Evolutionary conservation across 495 filamentous ascomycete species (phyloP).

Genomic region (Terfezia boudieri): DNA sequence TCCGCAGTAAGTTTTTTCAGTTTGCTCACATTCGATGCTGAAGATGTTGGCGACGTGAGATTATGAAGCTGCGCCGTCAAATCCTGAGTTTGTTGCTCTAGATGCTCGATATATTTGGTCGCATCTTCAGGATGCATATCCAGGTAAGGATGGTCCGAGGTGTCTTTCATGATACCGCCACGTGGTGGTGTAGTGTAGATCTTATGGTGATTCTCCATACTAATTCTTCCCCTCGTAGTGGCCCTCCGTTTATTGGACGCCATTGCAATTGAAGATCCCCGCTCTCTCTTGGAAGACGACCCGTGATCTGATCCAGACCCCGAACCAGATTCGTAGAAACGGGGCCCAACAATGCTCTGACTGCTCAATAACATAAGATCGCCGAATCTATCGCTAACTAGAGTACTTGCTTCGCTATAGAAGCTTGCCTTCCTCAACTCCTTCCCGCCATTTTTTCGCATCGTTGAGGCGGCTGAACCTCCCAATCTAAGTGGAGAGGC

Average conservation of each 20-base stretch:
- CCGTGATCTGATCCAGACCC: background rate
- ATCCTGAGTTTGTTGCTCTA: constrained; percentile 26
- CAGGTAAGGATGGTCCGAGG: background rate
- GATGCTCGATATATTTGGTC: constrained; percentile 28
- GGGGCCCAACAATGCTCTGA: background rate
- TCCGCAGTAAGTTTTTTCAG: constrained; percentile 21
- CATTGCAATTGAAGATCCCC: constrained; percentile 1
- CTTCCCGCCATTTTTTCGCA: too few relatives aligned
- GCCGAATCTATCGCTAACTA: background rate
- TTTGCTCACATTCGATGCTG: constrained; percentile 20
- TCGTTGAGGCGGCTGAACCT: too few relatives aligned
- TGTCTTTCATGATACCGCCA: constrained; percentile 5
- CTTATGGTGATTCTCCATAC: background rate
- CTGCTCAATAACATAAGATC: background rate
- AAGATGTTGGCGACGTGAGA: constrained; percentile 19
- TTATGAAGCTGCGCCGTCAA: constrained; percentile 22
- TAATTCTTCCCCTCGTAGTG: constrained; percentile 5
- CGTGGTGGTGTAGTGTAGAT: constrained; percentile 5
- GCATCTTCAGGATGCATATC: constrained; percentile 1
- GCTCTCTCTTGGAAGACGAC: background rate
- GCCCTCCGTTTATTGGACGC: constrained; percentile 1
- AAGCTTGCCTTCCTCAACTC: background rate
- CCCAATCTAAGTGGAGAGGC: too few relatives aligned
- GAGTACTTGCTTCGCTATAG: background rate
- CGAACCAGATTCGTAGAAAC: background rate